Evolutionary conservation across 176 grass and related monocot species (phyloP), one percentile per base, ranked within the genome.

Genomic region (Triticum aestivum): DNA sequence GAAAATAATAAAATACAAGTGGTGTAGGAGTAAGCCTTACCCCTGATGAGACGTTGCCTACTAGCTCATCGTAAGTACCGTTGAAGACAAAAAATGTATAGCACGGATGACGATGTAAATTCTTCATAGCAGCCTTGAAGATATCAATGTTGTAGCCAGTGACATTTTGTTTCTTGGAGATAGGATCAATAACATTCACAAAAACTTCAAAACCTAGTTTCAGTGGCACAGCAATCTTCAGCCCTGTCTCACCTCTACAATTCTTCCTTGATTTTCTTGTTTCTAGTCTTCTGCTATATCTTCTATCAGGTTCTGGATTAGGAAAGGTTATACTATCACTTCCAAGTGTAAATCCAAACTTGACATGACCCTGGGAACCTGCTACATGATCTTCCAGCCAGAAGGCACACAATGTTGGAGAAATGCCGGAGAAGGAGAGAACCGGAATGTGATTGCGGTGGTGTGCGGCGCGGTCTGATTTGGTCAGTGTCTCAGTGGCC

Each of bases 201-300:
- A 38, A 38, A 38, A 38, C 37, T 38, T 38, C 6, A 38, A 38
- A 38, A 38, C 37, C 37, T 38, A 38, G 37, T 38, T 38, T 38
- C 7, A 38, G 37, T 2, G 94, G 94, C 26, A 97, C 90, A 0
- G 49, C 94, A 12, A 97, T 90, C 37, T 6, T 73, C 5, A 94
- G 61, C 69, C 66, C 88, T 21, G 33, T 0, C 61, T 61, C 18
- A 10, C 66, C 3, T 69, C 2, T 37, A 7, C 66, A 69, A 20
- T 5, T 15, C 7, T 69, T 33, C 8, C 15, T 37, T 1, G 33
- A 34, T 14, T 67, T 13, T 32, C 24, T 4, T 69, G 66, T 20
- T 0, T 20, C 32, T 3, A 69, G 8, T 69, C 1, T 37, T 37
- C 32, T 69, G 0, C 1, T 0, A 10, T 37, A 3, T 68, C 3